Conservation (phyloP, 352 stramenopile genomes). For the Phytophthora pistaciae region DNA sequence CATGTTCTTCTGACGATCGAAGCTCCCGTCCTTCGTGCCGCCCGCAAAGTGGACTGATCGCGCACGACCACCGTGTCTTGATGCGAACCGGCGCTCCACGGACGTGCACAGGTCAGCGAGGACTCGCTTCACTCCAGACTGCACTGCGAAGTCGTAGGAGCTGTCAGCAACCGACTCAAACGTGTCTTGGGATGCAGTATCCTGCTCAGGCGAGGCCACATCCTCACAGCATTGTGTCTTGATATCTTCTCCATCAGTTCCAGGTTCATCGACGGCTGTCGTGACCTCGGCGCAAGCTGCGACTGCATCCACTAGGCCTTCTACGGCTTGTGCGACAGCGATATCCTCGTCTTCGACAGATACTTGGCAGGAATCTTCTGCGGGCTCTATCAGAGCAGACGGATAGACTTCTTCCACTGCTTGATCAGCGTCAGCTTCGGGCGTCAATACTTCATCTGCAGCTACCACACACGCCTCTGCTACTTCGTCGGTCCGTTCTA, state of each 20-base stretch:
- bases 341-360: constrained; percentile 4
- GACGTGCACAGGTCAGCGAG: constrained; percentile 16
- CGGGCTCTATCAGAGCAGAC: constrained; percentile 15
- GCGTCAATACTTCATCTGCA: neutral
- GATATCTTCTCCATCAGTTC: neutral
- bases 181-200: neutral
- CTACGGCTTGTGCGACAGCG: constrained; percentile 8
- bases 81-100: constrained; percentile 1
- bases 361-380: neutral
- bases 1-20: constrained; percentile 5
- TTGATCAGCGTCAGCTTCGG: neutral
- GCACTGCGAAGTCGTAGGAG: neutral
- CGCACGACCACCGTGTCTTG: constrained; percentile 6
- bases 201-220: neutral
- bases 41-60: constrained; percentile 24
- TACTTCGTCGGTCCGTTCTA: neutral
- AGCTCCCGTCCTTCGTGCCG: constrained; percentile 4
- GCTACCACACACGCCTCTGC: neutral
- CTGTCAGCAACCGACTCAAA: neutral
- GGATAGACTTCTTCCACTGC: neutral
- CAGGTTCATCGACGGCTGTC: neutral
- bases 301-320: constrained; percentile 13
- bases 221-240: neutral
- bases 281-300: neutral
- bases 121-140: constrained; percentile 1